phyloP scores from a whole-genome alignment of 2,329 filamentous ascomycete species.

The Colletotrichum musae region DNA sequence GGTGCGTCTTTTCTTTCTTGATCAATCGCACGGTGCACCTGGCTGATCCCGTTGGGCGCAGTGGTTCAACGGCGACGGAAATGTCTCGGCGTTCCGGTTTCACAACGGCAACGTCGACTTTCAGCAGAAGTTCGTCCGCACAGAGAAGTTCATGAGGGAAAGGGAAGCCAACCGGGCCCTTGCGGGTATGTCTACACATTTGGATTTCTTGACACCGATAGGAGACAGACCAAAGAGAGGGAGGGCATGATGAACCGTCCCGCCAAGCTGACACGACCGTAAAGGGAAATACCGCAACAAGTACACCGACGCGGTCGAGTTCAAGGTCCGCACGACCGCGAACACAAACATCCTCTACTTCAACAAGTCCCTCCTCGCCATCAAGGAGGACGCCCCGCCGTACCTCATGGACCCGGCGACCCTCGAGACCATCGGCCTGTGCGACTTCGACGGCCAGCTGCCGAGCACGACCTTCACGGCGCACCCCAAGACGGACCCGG shows the following conservation, averaged over 20 bases:
- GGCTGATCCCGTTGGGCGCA: conserved; percentile 32
- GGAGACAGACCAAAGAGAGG: too few species aligned
- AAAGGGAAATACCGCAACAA: conserved; percentile 57
- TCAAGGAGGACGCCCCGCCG: conserved; percentile 63
- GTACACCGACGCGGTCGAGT: conserved; percentile 52
- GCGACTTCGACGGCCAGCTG: conserved; percentile 59
- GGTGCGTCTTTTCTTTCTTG: conserved; percentile 3
- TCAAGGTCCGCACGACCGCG: conserved; percentile 53
- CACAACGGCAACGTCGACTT: conserved; percentile 51
- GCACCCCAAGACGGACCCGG: conserved; percentile 59
- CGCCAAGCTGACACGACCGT: conserved; percentile 41
- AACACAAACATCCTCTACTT: conserved; percentile 69
- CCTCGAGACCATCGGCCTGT: conserved; percentile 56
- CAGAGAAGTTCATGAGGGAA: conserved; percentile 57
- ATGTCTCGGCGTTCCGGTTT: conserved; percentile 54
- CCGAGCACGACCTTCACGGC: conserved; percentile 56
- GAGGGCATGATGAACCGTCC: too few species aligned
- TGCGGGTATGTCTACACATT: background rate
- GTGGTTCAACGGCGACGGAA: conserved; percentile 57
- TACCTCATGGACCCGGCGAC: conserved; percentile 57
- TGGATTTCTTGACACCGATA: too few species aligned
- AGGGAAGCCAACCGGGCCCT: conserved; percentile 50
- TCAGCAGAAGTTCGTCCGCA: conserved; percentile 55
- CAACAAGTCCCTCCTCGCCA: conserved; percentile 61
- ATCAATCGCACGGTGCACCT: background rate